These are phyloP conservation scores for Colletotrichum salicis DNA, from an alignment of 2,329 filamentous ascomycete species.

Conservation along the genomic window DNA sequence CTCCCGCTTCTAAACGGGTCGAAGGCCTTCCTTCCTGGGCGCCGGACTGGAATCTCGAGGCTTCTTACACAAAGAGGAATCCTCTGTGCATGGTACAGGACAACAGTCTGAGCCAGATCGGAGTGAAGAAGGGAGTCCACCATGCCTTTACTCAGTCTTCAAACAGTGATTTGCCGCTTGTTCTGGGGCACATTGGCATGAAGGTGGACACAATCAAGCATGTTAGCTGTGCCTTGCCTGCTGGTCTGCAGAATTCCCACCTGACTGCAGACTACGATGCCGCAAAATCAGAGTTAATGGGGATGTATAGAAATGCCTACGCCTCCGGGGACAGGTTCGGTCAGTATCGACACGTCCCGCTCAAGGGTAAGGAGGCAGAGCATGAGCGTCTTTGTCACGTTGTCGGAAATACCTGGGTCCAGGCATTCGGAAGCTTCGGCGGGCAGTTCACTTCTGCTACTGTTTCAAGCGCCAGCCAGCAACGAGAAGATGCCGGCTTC, in stretches of 20 bases:
- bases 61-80: background rate
- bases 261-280: background rate
- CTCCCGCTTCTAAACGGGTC: background rate
- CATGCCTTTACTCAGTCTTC: background rate
- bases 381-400: background rate
- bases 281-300: background rate
- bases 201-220: background rate
- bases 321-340: conserved; percentile 3
- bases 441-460: too few species aligned
- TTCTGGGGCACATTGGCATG: conserved; percentile 12
- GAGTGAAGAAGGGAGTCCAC: background rate
- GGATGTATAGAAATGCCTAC: background rate
- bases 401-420: background rate
- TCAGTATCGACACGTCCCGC: conserved; percentile 3
- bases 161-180: background rate
- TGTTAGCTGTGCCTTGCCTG: background rate
- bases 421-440: background rate
- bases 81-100: background rate
- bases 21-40: conserved; percentile 9
- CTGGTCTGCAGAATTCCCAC: too few species aligned
- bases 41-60: conserved; percentile 4
- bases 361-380: background rate
- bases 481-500: background rate
- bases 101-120: conserved; percentile 1
- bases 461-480: too few species aligned